Base-by-base conservation (phyloP, 805 yeast species). In the Kluyveromyces wickerhamii region DNA sequence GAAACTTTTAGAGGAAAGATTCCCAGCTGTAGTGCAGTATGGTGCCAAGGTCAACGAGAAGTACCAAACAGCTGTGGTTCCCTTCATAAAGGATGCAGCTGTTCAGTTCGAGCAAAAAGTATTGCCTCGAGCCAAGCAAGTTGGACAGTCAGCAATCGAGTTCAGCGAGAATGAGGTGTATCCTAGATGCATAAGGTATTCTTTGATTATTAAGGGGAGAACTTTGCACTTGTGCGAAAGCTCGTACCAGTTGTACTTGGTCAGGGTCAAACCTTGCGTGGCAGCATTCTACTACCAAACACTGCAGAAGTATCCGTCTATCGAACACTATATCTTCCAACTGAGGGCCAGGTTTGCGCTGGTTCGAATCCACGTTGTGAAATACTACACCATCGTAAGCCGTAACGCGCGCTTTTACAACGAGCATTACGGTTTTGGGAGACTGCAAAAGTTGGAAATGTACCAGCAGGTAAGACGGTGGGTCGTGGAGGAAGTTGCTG, bases 341-440 rank as follows among this genome's bases (percentile, higher is more conserved):
- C n/a, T 30, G 7, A 18, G 15, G 18, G 26, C 25, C 5, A 16
- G 21, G 10, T 30, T 13, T 11, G 8, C 21, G 21, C 15, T 30
- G 13, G 9, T 21, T 15, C n/a, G 14, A 15, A 21, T 21, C 7
- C 26, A 21, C 4, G 26, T 21, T 13, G 5, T 15, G 12, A 30
- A 22, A 21, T 30, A 30, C 19, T 30, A n/a, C 19, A 30, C 12
- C 16, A 30, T 30, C 15, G 19, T 13, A 7, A 9, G 16, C 11
- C 14, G 14, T 5, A 30, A 30, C 17, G 10, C 21, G 13, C 19
- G 13, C 3, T 2, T 11, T 9, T 21, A n/a, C 18, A 20, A 30
- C 18, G 16, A 30, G 7, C 12, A 5, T n/a, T 30, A 30, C 16
- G 33, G 33, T 4, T 30, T 21, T 13, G 33, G 33, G 12, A 30